phyloP scores from a whole-genome alignment of 1,284 basidiomycete genomes.

The Melampsora abietis-canadensis region DNA sequence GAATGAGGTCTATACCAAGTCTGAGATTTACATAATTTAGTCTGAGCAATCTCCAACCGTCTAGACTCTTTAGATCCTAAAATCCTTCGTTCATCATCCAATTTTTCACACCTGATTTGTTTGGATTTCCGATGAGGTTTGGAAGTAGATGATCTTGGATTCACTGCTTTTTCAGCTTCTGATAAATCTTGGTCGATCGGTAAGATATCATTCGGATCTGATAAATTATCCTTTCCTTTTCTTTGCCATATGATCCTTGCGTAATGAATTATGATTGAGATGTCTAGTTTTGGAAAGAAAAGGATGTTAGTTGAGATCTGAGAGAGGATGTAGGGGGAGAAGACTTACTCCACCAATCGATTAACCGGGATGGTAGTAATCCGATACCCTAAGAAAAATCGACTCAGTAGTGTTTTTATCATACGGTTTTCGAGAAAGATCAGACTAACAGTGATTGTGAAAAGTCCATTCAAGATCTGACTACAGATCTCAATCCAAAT shows the following conservation, averaged over 20 bases:
- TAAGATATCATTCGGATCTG: conserved; percentile 28
- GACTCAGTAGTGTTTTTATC: too few species aligned
- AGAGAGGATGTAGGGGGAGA: background rate
- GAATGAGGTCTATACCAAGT: conserved; percentile 42
- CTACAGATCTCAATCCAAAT: conserved; percentile 43
- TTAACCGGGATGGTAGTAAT: conserved; percentile 25
- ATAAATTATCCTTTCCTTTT: conserved; percentile 6
- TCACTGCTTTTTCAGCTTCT: conserved; percentile 15
- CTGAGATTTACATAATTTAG: conserved; percentile 26
- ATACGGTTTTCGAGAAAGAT: background rate
- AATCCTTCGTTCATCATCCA: conserved; percentile 15
- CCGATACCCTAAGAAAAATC: conserved; percentile 20
- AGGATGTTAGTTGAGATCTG: background rate
- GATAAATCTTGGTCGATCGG: background rate
- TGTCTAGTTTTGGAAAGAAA: conserved; percentile 5
- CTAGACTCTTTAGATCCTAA: background rate
- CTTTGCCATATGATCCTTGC: conserved; percentile 28
- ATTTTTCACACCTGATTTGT: background rate
- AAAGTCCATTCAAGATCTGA: conserved; percentile 40
- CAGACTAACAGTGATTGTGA: conserved; percentile 32
- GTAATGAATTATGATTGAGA: conserved; percentile 21
- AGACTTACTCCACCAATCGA: conserved; percentile 31
- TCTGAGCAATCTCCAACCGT: background rate
- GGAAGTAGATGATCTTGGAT: background rate
- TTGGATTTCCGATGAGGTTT: background rate